These are phyloP conservation scores for Termitomyces sp. DNA, from an alignment of 1,284 basidiomycete species.

Conservation along the genomic window DNA sequence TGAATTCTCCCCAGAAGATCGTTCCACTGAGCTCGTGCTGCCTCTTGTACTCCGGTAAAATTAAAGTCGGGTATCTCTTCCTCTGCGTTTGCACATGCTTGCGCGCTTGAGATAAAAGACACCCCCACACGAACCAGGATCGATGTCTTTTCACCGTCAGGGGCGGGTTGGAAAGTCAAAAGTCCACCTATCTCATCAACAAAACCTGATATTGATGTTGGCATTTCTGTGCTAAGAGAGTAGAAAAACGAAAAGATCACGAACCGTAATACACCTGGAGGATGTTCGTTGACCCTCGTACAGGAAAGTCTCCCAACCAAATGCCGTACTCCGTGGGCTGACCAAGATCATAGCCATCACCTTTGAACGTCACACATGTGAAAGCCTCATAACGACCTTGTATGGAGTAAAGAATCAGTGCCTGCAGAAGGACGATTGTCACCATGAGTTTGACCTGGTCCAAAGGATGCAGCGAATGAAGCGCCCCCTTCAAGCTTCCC, in stretches of 20 bases:
- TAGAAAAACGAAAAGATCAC: neutral
- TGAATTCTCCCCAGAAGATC: conserved; percentile 36
- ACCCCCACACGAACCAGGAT: conserved; percentile 42
- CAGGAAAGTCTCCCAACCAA: conserved; percentile 49
- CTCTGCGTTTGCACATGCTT: conserved; percentile 45
- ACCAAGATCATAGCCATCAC: conserved; percentile 44
- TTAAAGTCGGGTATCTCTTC: conserved; percentile 42
- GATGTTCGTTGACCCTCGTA: conserved; percentile 40
- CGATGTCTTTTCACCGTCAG: conserved; percentile 28
- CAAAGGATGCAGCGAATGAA: conserved; percentile 44
- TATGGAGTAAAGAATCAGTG: neutral
- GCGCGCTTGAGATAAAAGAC: conserved; percentile 38
- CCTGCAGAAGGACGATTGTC: conserved; percentile 18
- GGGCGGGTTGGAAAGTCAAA: conserved; percentile 35
- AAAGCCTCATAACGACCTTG: conserved; percentile 51
- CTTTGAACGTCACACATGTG: conserved; percentile 57
- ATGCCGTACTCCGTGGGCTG: conserved; percentile 49
- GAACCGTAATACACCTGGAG: conserved; percentile 46
- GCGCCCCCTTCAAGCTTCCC: conserved; percentile 34
- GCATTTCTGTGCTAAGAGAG: neutral
- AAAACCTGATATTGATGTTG: conserved; percentile 24
- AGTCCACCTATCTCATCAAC: conserved; percentile 40
- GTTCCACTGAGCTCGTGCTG: conserved; percentile 40
- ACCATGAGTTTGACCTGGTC: conserved; percentile 34
- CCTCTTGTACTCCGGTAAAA: conserved; percentile 35